Evolutionary conservation across 345 rosid species (phyloP).

Genomic region (Citrus inodora): DNA sequence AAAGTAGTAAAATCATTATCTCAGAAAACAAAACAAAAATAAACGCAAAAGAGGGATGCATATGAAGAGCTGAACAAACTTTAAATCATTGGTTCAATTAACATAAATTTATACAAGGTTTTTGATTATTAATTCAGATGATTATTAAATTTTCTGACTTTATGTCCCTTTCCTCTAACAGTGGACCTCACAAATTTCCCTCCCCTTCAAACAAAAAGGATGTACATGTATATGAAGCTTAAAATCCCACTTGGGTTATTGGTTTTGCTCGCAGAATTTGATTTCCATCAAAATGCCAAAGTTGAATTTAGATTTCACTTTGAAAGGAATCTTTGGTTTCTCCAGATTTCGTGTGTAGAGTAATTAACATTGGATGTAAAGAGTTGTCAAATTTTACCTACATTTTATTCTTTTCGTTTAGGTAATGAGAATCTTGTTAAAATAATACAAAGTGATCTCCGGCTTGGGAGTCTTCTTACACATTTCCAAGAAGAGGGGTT

Average conservation of each 20-base stretch:
- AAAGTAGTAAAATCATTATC: no score
- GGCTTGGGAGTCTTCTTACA: conserved; percentile 15
- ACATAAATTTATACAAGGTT: no score
- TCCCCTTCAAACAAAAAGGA: background rate
- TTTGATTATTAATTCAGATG: no score
- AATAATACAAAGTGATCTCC: background rate
- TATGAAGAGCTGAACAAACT: no score
- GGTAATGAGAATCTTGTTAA: background rate
- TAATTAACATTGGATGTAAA: background rate
- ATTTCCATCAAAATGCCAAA: background rate
- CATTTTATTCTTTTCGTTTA: background rate
- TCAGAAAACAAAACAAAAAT: no score
- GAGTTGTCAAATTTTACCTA: background rate
- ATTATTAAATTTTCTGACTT: no score
- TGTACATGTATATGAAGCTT: no score
- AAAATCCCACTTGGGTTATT: background rate
- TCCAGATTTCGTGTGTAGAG: background rate
- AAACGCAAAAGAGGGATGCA: no score
- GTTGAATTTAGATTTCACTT: background rate
- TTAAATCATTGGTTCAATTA: no score
- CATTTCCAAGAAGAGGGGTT: conserved; percentile 29
- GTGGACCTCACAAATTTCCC: no score
- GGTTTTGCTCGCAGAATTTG: background rate
- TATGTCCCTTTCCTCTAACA: no score
- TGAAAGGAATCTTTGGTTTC: background rate